These are phyloP conservation scores for Teunomyces barrocoloradensis DNA, from an alignment of 805 yeast genomes.

Conservation along the genomic window DNA sequence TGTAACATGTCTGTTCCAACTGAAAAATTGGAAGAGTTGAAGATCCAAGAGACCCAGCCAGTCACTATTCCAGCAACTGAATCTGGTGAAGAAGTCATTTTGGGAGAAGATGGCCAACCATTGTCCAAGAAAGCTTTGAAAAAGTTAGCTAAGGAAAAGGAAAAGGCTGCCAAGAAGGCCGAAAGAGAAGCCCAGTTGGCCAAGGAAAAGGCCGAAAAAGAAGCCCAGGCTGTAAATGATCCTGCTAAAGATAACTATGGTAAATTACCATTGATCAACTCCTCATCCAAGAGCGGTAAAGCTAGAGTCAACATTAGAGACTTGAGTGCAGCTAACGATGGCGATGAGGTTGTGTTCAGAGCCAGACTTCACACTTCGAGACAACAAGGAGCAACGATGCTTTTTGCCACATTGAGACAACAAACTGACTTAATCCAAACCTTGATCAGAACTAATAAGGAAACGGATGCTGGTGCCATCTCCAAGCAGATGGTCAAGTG, in stretches of 20 bases:
- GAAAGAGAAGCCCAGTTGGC: conserved; percentile 89
- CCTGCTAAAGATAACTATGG: conserved; percentile 89
- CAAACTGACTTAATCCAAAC: conserved; percentile 82
- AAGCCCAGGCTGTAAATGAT: conserved; percentile 69
- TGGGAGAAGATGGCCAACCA: conserved; percentile 80
- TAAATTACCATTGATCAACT: conserved; percentile 81
- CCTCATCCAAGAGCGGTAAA: conserved; percentile 63
- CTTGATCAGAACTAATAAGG: conserved; percentile 71
- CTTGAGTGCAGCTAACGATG: conserved; percentile 63
- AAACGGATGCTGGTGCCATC: conserved; percentile 45
- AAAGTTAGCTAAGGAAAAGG: conserved; percentile 89
- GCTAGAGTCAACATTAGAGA: conserved; percentile 57
- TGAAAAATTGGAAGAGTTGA: conserved; percentile 24
- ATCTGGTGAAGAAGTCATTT: conserved; percentile 25
- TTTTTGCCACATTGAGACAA: conserved; percentile 89
- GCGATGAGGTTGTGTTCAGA: conserved; percentile 77
- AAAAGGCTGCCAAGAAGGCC: conserved; percentile 89
- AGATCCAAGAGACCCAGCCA: conserved; percentile 13
- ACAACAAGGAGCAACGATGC: conserved; percentile 94
- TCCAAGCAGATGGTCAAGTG: conserved; percentile 97
- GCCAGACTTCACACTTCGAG: conserved; percentile 93
- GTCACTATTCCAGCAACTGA: conserved; percentile 12
- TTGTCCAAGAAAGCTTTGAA: conserved; percentile 91
- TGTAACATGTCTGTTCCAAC: conserved; percentile 23
- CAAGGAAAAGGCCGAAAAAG: conserved; percentile 79